Evolutionary conservation across 257 asterid genomes (phyloP).

Genomic region (Prunella vulgaris): DNA sequence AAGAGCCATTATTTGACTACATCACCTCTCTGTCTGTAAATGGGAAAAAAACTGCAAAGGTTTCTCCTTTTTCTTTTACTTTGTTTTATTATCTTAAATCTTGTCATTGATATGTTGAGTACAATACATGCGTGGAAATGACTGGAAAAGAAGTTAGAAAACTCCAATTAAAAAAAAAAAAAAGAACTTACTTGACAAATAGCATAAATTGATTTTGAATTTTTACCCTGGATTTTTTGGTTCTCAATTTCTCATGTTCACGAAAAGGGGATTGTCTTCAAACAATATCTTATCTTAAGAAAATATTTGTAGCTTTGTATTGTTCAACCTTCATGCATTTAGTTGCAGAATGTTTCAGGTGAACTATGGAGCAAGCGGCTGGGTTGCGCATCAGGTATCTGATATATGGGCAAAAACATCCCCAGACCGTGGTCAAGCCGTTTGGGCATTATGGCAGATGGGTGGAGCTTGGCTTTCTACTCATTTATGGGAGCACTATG

Average conservation of each 20-base stretch:
- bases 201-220: neutral
- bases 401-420: conserved; percentile 86
- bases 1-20: conserved; percentile 70
- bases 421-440: conserved; percentile 52
- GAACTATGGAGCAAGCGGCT: conserved; percentile 69
- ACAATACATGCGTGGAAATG: neutral
- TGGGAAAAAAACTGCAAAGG: conserved; percentile 71
- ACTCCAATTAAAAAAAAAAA: neutral
- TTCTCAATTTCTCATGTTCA: neutral
- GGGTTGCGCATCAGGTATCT: conserved; percentile 84
- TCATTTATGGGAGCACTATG: conserved; percentile 80
- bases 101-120: neutral
- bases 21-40: conserved; percentile 52
- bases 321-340: conserved; percentile 52
- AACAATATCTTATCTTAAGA: neutral
- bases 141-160: neutral
- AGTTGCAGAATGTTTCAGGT: conserved; percentile 66
- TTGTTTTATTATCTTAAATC: neutral
- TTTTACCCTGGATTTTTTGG: neutral
- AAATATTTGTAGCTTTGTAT: conserved; percentile 12
- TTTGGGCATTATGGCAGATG: conserved; percentile 83
- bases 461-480: conserved; percentile 89
- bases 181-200: neutral
- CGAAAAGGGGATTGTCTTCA: too few species aligned
- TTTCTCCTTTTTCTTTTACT: conserved; percentile 16